Conservation (phyloP, 2,329 filamentous ascomycete genomes). For the Diaporthe vaccinii region DNA sequence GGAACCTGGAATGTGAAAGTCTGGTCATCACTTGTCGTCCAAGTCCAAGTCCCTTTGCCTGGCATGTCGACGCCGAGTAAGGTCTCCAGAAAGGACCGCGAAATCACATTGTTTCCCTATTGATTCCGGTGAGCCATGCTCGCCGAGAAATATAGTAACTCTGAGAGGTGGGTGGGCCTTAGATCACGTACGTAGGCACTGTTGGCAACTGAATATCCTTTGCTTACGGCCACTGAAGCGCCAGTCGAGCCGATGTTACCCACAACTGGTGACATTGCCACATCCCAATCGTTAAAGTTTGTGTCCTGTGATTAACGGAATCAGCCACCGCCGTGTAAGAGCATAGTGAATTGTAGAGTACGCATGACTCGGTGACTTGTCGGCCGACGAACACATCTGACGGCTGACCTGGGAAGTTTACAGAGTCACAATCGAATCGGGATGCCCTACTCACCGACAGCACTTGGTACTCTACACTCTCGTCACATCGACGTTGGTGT, state of each 20-base stretch:
- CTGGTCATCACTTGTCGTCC: slow-evolving; percentile 51
- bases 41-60: slow-evolving; percentile 46
- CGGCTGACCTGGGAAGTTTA: no score
- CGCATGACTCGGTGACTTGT: neutral
- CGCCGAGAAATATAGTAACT: no score
- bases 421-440: neutral
- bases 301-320: slow-evolving; percentile 43
- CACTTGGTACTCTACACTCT: slow-evolving; percentile 47
- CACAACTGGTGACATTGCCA: slow-evolving; percentile 53
- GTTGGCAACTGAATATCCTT: slow-evolving; percentile 53
- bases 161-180: neutral
- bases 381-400: no score
- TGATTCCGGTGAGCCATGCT: neutral
- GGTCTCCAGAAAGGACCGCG: neutral
- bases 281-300: slow-evolving; percentile 56
- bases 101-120: slow-evolving; percentile 17
- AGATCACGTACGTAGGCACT: slow-evolving; percentile 46
- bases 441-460: slow-evolving; percentile 30
- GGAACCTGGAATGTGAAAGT: slow-evolving; percentile 51
- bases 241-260: slow-evolving; percentile 47
- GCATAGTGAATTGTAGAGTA: no score
- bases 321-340: slow-evolving; percentile 11
- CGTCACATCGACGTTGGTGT: slow-evolving; percentile 40
- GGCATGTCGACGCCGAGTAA: slow-evolving; percentile 44
- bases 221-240: slow-evolving; percentile 49